A percentile compares a stretch with the other conserved stretches of the same genome.
Evolutionary conservation across 2,329 filamentous ascomycete species (phyloP).

Genomic region (Macrophomina pseudophaseolina): DNA sequence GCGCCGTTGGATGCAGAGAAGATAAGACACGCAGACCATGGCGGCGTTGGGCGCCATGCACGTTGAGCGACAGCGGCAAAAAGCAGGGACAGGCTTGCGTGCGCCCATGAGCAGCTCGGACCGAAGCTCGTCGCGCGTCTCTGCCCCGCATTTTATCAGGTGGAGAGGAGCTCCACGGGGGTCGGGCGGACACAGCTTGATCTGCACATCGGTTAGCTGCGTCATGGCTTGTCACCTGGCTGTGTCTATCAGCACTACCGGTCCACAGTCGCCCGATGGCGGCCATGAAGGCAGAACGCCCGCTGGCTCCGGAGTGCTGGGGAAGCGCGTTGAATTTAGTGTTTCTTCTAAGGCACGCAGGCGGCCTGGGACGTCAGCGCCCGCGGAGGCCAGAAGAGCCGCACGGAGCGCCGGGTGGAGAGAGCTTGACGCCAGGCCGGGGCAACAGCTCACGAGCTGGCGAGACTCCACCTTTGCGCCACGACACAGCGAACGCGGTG

Average conservation of each 20-base stretch:
- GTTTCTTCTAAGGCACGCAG: not conserved
- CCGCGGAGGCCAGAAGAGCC: not conserved
- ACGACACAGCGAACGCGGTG: constrained; percentile 16
- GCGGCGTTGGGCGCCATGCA: not conserved
- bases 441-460: constrained; percentile 16
- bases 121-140: constrained; percentile 1
- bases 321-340: not conserved
- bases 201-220: constrained; percentile 11
- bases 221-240: not conserved
- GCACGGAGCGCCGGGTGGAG: constrained; percentile 5
- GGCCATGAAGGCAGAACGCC: constrained; percentile 1
- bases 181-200: not conserved
- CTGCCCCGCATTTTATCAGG: constrained; percentile 10
- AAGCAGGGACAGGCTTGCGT: not conserved
- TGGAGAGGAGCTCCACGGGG: constrained; percentile 4
- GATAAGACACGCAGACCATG: not conserved
- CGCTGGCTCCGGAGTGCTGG: not conserved
- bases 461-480: constrained; percentile 5
- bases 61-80: not conserved
- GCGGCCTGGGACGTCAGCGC: not conserved
- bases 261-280: not conserved
- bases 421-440: constrained; percentile 11
- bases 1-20: not conserved
- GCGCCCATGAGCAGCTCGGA: constrained; percentile 14
- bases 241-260: not conserved